phyloP scores from a whole-genome alignment of 345 rosid species.

The Syzygium grande region DNA sequence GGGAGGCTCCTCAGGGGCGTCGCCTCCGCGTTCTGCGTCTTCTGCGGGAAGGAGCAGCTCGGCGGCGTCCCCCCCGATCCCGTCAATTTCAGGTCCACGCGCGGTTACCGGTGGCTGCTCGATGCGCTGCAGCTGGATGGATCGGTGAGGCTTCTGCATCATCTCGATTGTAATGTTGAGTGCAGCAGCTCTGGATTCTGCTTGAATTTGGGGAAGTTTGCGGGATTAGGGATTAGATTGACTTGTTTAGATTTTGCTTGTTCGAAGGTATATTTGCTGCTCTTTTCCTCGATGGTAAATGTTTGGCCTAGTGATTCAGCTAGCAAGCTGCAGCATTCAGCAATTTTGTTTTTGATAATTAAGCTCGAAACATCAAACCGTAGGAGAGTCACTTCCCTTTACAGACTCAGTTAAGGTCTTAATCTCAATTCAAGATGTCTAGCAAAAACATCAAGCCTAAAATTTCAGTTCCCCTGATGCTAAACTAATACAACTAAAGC shows the following conservation, averaged over 20 bases:
- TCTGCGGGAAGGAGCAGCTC: constrained; percentile 52
- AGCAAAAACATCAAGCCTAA: background rate
- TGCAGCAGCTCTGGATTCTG: background rate
- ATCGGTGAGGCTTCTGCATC: constrained; percentile 36
- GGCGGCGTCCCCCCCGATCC: constrained; percentile 47
- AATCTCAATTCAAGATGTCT: background rate
- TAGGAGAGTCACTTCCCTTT: background rate
- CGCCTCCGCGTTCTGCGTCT: constrained; percentile 60
- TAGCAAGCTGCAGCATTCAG: background rate
- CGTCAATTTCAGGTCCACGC: constrained; percentile 52
- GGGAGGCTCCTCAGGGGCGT: constrained; percentile 56
- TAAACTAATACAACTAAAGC: background rate
- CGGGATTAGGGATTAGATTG: background rate
- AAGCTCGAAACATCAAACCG: background rate
- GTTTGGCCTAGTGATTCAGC: background rate
- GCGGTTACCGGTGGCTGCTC: constrained; percentile 62
- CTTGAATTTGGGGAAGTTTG: background rate
- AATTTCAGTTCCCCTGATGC: background rate
- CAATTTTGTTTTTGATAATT: background rate
- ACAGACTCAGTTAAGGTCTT: background rate
- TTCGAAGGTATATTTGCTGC: background rate
- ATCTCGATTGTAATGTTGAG: background rate
- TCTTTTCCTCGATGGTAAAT: background rate
- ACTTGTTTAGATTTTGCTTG: background rate
- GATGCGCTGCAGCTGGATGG: constrained; percentile 60